phyloP scores from a whole-genome alignment of 192 early-diverging fungal species.

The Thoreauomyces humboldtii region DNA sequence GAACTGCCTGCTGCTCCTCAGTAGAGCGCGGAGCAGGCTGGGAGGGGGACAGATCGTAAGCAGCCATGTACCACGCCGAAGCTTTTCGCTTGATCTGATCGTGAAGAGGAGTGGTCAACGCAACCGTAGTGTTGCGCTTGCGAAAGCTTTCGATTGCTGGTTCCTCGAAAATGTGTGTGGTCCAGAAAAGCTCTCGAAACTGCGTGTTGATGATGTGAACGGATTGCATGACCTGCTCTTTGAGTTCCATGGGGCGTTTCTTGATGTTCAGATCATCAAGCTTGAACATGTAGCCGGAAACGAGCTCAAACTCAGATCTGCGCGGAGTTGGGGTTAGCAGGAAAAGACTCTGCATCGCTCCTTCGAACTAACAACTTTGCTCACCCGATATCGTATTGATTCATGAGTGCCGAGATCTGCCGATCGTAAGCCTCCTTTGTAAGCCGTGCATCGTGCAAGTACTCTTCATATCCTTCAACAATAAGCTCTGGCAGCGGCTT shows the following conservation, averaged over 20 bases:
- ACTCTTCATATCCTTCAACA: constrained; percentile 48
- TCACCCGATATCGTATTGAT: constrained; percentile 59
- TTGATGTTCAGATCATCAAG: constrained; percentile 38
- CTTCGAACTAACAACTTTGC: neutral
- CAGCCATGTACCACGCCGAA: constrained; percentile 70
- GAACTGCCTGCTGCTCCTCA: constrained; percentile 18
- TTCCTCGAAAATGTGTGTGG: constrained; percentile 35
- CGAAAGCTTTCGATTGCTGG: constrained; percentile 14
- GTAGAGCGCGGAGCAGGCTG: no score
- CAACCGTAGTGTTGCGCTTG: constrained; percentile 8
- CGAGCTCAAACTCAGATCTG: constrained; percentile 40
- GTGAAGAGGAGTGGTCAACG: constrained; percentile 22
- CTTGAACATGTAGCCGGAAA: constrained; percentile 43
- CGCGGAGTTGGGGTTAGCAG: neutral
- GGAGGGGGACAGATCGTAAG: constrained; percentile 55
- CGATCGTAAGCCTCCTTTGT: constrained; percentile 49
- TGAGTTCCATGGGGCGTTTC: constrained; percentile 51
- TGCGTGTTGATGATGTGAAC: constrained; percentile 31
- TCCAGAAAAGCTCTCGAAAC: constrained; percentile 50
- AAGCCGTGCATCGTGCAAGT: constrained; percentile 46
- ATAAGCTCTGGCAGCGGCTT: constrained; percentile 40
- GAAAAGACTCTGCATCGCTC: neutral
- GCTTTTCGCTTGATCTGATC: constrained; percentile 26
- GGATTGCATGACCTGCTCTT: constrained; percentile 42
- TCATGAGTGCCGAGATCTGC: constrained; percentile 56